Base-by-base conservation (phyloP, 2,329 filamentous ascomycete species). In the Hypoxylon sp. region DNA sequence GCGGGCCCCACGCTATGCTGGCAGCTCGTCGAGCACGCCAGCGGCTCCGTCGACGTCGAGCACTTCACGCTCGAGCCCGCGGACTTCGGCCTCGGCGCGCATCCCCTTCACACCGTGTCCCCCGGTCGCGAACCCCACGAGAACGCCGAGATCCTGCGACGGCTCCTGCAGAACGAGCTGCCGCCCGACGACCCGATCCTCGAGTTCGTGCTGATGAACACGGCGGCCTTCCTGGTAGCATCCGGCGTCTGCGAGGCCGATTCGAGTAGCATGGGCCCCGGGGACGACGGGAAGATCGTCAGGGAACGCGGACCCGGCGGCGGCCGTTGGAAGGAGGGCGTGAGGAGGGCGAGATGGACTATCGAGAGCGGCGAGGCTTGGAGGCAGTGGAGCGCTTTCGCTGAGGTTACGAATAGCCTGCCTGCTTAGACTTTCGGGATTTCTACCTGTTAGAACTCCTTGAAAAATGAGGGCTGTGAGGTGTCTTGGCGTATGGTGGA, bases 161-260 rank as follows among this genome's bases (percentile, higher is more conserved):
- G 85, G 66, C 91, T 99, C 44, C 80, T 99, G 61, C 84, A 85
- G 53, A 91, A 91, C 67, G 86, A 96, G 78, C 78, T 96, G 48
- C 81, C 88, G 0, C 85, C 85, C 9, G 88, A 97, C 71, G 88
- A 97, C 72, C 93, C 96, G 0, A 92, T 99, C 54, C 79, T 97
- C 66, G 91, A 97, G 75, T 99, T 99, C 75, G 93, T 99, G 18
- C 84, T 98, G 53, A 91, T 98, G 80, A 99, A 99, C 75, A 92
- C 95, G 1, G 94, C 95, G 0, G 93, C 93, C 1, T 81, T 99
- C 53, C 86, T 99, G 55, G 95, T 97, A 0, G 86, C 91, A 2
- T 91, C 93, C 1, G 96, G 96, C 2, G 83, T 97, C 32, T 97
- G 93, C 75, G 95, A 98, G 69, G 88, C 91, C 0, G 91, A 97